Evolutionary conservation across 306 rosid species (phyloP), one percentile per base, ranked within the genome.

Genomic region (Begonia peltatifolia): DNA sequence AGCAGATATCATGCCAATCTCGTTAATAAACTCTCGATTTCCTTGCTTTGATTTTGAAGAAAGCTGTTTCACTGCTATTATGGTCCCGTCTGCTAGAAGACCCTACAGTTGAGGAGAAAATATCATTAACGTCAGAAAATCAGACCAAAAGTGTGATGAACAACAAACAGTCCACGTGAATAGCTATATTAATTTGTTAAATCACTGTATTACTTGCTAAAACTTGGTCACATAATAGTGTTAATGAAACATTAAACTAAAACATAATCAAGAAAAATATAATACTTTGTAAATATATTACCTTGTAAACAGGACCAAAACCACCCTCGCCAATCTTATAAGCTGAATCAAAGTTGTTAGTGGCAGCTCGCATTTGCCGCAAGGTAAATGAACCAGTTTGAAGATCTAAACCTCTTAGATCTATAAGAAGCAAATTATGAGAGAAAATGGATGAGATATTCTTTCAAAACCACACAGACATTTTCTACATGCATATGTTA

Each of bases 251-350:
- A 30, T 30, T 30, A 51, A 41, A 46, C 48, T 18, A 16, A 62
- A 47, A 2, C 18, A 16, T 12, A 23, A 43, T 7, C 52, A 52
- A 42, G 14, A 46, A 54, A 38, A 44, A 14, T 18, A 63, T 49
- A 46, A 25, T 23, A 12, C 41, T n/a, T 41, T 15, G 8, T 2
- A 4, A 1, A 6, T 23, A 2, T 9, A 58, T 56, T 70, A 78
- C 86, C 92, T 79, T 82, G 41, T 54, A 78, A 7, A 82, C 80
- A 6, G 74, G 68, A 50, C 90, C 85, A 66, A 82, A 82, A 13
- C 79, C 92, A 53, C 92, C 83, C 63, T 78, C 92, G 11, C 83
- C 85, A 47, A 82, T 76, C 68, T 78, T 82, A 52, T 53, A 61
- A 35, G 68, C 48, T 20, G 36, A 41, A 44, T 77, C 85, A 55